Percentiles rank a stretch among this genome's conserved stretches.
phyloP scores from a whole-genome alignment of 2,329 filamentous ascomycete genomes.

The Nothopassalora personata region DNA sequence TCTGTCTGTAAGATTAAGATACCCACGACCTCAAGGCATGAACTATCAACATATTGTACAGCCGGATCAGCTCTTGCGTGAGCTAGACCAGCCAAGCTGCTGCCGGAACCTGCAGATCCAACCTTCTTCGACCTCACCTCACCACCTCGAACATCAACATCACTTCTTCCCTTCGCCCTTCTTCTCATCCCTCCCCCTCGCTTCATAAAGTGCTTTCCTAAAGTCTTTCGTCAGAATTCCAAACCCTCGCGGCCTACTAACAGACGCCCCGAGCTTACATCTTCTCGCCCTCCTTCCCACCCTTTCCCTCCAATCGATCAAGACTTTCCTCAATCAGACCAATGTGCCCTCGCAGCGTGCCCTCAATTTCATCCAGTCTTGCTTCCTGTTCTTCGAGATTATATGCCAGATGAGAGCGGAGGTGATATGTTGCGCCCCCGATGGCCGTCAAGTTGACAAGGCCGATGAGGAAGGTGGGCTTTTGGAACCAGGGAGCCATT shows the following conservation, averaged over 20 bases:
- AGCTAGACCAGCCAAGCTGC: too few relatives aligned
- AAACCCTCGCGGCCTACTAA: not conserved
- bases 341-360: constrained; percentile 44
- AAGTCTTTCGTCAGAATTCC: not conserved
- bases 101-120: too few relatives aligned
- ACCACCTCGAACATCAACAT: not conserved
- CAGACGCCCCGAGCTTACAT: constrained; percentile 25
- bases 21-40: not conserved
- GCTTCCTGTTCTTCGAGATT: constrained; percentile 47
- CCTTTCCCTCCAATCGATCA: constrained; percentile 41
- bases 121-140: not conserved
- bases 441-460: constrained; percentile 15
- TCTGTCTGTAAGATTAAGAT: not conserved
- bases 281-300: constrained; percentile 32
- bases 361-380: constrained; percentile 45
- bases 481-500: not conserved
- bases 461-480: constrained; percentile 3
- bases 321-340: constrained; percentile 44
- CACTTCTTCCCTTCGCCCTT: constrained; percentile 1
- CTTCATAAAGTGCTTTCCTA: constrained; percentile 18
- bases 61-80: too few relatives aligned
- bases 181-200: constrained; percentile 17
- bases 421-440: constrained; percentile 13
- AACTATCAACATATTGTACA: not conserved
- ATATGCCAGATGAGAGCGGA: constrained; percentile 28